A percentile compares a stretch with the other conserved stretches of the same genome.
Conservation (phyloP, 2,329 filamentous ascomycete genomes). For the Chaetomium globosum region DNA sequence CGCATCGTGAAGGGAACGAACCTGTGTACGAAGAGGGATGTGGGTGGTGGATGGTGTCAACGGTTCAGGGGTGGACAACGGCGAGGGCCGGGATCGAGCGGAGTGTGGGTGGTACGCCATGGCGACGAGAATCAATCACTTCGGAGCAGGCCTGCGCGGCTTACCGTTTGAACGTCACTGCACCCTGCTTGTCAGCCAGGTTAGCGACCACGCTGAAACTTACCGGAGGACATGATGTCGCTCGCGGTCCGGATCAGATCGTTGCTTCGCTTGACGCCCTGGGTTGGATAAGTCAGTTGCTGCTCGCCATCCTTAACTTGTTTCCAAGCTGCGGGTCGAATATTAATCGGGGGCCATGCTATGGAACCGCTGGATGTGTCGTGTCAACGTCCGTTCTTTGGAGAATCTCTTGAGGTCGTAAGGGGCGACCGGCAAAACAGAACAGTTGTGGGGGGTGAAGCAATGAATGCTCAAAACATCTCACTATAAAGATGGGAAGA, state of each 20-base stretch:
- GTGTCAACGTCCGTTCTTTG: conserved; percentile 1
- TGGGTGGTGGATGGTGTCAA: background rate
- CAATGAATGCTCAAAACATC: background rate
- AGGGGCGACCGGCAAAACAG: background rate
- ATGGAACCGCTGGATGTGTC: background rate
- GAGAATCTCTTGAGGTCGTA: background rate
- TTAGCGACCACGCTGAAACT: conserved; percentile 28
- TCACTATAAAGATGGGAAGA: background rate
- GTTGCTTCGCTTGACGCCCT: conserved; percentile 19
- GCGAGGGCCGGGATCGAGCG: background rate
- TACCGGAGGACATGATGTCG: conserved; percentile 24
- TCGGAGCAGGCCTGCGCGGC: conserved; percentile 10
- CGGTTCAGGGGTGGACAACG: background rate
- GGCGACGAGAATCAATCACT: background rate
- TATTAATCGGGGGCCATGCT: background rate
- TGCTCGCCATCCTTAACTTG: background rate
- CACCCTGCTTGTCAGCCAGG: conserved; percentile 12
- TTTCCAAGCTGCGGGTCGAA: conserved; percentile 12
- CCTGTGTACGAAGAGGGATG: background rate
- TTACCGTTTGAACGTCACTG: conserved; percentile 13
- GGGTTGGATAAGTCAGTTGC: conserved; percentile 16
- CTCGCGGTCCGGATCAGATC: conserved; percentile 19
- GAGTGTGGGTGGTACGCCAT: background rate
- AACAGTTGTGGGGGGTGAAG: background rate
- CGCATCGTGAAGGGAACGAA: background rate